Evolutionary conservation across 306 rosid genomes (phyloP).

Genomic region (Albizia julibrissin): DNA sequence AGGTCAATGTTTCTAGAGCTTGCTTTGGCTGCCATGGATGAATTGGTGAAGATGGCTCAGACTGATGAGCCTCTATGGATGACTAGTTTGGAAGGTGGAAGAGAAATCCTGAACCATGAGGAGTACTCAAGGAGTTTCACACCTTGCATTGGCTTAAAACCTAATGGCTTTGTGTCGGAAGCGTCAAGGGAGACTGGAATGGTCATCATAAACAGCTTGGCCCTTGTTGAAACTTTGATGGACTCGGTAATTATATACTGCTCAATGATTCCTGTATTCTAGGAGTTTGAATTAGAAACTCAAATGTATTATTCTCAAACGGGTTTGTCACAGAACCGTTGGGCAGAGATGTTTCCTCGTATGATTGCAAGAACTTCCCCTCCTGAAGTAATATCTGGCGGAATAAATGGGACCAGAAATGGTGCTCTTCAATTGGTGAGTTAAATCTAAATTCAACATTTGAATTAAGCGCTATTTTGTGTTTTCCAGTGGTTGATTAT

Average conservation of each 20-base stretch:
- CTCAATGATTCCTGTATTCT: not conserved
- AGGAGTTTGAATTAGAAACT: not conserved
- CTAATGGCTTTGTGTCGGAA: constrained; percentile 74
- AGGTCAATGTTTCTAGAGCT: constrained; percentile 89
- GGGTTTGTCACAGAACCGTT: constrained; percentile 58
- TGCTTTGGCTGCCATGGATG: constrained; percentile 94
- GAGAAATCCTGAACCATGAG: constrained; percentile 73
- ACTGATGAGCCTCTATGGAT: constrained; percentile 82
- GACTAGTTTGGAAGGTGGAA: constrained; percentile 70
- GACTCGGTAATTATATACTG: constrained; percentile 58
- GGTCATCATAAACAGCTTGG: constrained; percentile 88
- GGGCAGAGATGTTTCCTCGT: constrained; percentile 96
- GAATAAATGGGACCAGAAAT: constrained; percentile 86
- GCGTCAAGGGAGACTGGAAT: constrained; percentile 83
- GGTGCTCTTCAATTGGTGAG: constrained; percentile 89
- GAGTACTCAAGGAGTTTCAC: constrained; percentile 71
- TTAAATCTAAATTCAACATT: not conserved
- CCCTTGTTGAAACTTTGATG: constrained; percentile 90
- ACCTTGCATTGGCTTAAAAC: constrained; percentile 84
- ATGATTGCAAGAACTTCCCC: constrained; percentile 78
- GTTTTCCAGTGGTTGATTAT: not conserved
- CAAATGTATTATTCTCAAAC: not conserved
- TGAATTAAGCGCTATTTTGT: not conserved
- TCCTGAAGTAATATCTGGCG: constrained; percentile 73
- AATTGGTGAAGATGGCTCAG: constrained; percentile 83